Evolutionary conservation across 2,329 filamentous ascomycete genomes (phyloP).

Genomic region (Fusarium ambrosium): DNA sequence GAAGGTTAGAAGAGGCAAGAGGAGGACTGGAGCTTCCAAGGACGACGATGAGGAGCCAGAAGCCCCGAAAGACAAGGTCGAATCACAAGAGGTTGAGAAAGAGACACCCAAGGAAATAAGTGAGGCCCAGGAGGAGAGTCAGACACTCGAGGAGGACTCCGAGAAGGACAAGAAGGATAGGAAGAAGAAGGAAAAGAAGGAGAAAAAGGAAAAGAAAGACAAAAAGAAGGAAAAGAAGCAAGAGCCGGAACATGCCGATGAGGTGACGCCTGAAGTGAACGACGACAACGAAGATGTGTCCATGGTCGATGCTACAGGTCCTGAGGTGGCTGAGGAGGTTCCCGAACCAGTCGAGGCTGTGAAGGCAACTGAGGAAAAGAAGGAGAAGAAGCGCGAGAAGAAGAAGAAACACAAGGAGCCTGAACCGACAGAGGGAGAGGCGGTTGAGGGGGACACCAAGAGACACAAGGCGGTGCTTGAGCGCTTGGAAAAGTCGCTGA

Average conservation of each 20-base stretch:
- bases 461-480: slow-evolving; percentile 67
- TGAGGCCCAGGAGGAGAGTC: slow-evolving; percentile 48
- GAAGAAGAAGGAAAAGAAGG: slow-evolving; percentile 26
- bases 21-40: slow-evolving; percentile 31
- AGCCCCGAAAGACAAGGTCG: slow-evolving; percentile 42
- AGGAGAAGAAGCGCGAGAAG: slow-evolving; percentile 47
- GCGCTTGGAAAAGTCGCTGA: slow-evolving; percentile 69
- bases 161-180: slow-evolving; percentile 43
- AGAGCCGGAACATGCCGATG: slow-evolving; percentile 24
- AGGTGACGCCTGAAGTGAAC: slow-evolving; percentile 8
- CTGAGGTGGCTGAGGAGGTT: not conserved
- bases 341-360: slow-evolving; percentile 8
- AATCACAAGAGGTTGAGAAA: slow-evolving; percentile 48
- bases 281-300: slow-evolving; percentile 38
- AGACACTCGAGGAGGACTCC: slow-evolving; percentile 46
- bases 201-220: slow-evolving; percentile 22
- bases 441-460: slow-evolving; percentile 48
- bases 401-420: slow-evolving; percentile 50
- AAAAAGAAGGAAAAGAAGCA: slow-evolving; percentile 23
- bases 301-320: slow-evolving; percentile 40
- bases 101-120: slow-evolving; percentile 47
- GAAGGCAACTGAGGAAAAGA: slow-evolving; percentile 22
- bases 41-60: slow-evolving; percentile 34
- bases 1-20: slow-evolving; percentile 42
- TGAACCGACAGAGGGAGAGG: slow-evolving; percentile 37